Evolutionary conservation across 345 rosid genomes (phyloP), one percentile per base, ranked within the genome.

Genomic region (Gossypium thurberi): DNA sequence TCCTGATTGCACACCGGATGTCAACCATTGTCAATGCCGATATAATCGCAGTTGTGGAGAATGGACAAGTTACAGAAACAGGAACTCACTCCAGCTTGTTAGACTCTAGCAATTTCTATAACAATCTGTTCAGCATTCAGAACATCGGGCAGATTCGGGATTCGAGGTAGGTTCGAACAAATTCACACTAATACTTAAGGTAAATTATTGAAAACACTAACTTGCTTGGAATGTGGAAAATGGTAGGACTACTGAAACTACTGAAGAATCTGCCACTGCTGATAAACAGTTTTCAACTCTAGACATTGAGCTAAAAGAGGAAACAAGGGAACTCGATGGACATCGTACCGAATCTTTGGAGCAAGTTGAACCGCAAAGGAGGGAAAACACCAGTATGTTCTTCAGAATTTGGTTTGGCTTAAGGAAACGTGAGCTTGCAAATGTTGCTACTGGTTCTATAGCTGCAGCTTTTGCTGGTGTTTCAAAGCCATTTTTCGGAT

Each of bases 391-490:
- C 20, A 65, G 53, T 44, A 79, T 75, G 33, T 87, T 89, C 86
- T 83, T 83, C 72, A 87, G 87, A 75, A 78, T 87, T 57, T 89
- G 94, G 91, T 87, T 77, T 61, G 88, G 85, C 21, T 60, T 85
- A 74, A 71, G 73, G 52, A 65, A 78, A 52, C 51, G 17, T 48
- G 94, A 89, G 42, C 74, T 89, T 62, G 51, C 80, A 21, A 83
- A 77, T 71, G 47, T 65, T 65, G 76, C 74, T 12, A 56, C 84
- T 9, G 88, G 94, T 25, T 83, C 88, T 28, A 11, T 83, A 10
- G 91, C 91, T 23, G 90, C 91, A 17, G 91, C 83, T 61, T 76
- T 89, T 77, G 86, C 91, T 48, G 94, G 94, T 53, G 83, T 89
- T 77, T 84, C 91, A 15, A 89, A 81, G 83, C 94, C 94, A 10